Evolutionary conservation across 2,329 filamentous ascomycete species (phyloP), one percentile per base, ranked within the genome.

Genomic region (Periconia sp.): DNA sequence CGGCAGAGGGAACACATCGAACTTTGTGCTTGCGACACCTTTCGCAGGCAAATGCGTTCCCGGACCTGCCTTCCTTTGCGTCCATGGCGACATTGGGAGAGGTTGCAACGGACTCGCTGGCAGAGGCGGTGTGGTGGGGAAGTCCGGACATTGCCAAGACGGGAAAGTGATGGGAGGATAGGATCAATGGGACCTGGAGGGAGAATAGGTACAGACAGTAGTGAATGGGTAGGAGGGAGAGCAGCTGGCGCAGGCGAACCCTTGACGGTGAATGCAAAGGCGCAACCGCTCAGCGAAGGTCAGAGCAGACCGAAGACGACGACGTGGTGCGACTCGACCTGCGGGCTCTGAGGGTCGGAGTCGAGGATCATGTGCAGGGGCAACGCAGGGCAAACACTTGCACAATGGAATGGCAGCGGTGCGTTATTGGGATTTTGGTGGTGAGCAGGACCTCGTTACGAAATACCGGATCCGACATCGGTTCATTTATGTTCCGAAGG

Each of bases 11-110:
- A 40, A 72, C 69, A 45, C 70, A 73, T 44, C 69, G 60, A 30
- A 73, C 70, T 52, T 73, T 73, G 63, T 73, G 70, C 53, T 71
- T 70, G 42, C 70, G 62, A 53, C 70, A 73, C 31, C 70, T 58
- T 51, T 72, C 70, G 52, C 70, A 73, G 43, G 70, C 70, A 63
- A 72, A 72, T 3, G 70, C 69, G 52, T 73, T 73, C 43, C 70
- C 68, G 54, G 65, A 67, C 55, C 69, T 66, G 31, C 67, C 68
- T 56, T 72, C 69, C 64, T 63, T 69, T 61, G 59, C 60, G 45
- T 72, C 69, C 68, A 72, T 71, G 54, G 62, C 58, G 66, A 60
- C 53, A 49, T 58, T 63, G 55, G 64, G 60, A 55, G 65, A 53
- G 61, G 63, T 61, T 51, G 57, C 60, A 54, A 62, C 61, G 56